Base-by-base conservation (phyloP, 192 early-diverging fungal genomes). In the Bifiguratus adelaidae region DNA sequence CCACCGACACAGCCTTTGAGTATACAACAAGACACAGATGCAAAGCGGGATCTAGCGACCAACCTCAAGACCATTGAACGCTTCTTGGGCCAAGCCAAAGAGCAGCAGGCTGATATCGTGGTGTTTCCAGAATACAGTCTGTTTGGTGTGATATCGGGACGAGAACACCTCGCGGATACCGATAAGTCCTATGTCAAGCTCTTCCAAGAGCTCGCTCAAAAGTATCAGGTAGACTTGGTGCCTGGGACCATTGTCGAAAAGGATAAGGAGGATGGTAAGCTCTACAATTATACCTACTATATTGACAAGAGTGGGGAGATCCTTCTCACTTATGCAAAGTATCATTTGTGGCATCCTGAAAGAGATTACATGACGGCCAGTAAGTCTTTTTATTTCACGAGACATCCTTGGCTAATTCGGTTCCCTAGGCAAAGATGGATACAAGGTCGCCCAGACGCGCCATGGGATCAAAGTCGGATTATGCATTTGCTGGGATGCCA, bases 401-500 rank as follows among this genome's bases (percentile, higher is more conserved):
- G 3, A 35, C n/a, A 3, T 16, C 15, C 35, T 36, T 7, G 20
- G 3, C 9, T 36, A 3, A 44, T 18, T 20, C 2, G 7, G 16
- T 37, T 21, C 11, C 18, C 1, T 33, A 55, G 53, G 53, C 3
- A 6, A 34, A 28, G 1, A 23, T 0, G 46, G 37, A 12, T 60
- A 47, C 16, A 22, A 41, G 24, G 49, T 47, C 1, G 38, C 19
- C 32, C 41, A 40, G 33, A 60, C 40, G 28, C 27, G 58, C 8
- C 54, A 53, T 60, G 58, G 58, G 0, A 23, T 60, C 4, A 44
- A 15, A 5, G 6, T 60, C 2, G 58, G 58, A 13, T 5, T 63
- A 18, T 56, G 53, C 33, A 34, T 51, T 5, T 63, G 53, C 4
- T 63, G 60, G 60, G 60, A 63, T 28, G 40, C 56, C 22, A 45